Base-by-base conservation (phyloP, 768 basidiomycete species). In the Paxillus rubicundulus region DNA sequence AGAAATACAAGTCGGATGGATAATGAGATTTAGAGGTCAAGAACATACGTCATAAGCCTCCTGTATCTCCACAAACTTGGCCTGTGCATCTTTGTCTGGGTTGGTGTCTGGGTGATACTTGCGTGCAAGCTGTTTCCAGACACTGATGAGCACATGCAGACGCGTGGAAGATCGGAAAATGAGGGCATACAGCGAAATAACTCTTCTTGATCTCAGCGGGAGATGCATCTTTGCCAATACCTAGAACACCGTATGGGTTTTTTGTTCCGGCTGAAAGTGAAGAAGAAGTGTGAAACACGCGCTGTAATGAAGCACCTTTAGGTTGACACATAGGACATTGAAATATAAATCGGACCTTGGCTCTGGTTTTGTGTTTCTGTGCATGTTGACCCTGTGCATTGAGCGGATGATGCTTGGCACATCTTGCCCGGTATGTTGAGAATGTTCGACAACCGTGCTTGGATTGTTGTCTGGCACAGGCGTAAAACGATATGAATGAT, bases 91-190 rank as follows among this genome's bases (percentile, higher is more conserved):
- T 63, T 92, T 89, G 72, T 96, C 92, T 38, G 92, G 89, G 72
- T 94, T 98, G 12, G 94, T 94, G 65, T 99, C 97, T 0, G 97
- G 97, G 70, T 99, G 97, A 65, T 89, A 97, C 77, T 98, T 96
- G 55, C 96, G 89, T 16, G 97, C 97, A 58, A 99, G 87, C 96
- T 97, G 65, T 32, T 20, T 39, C 13, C n/a, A 37, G 40, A 49
- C 28, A n/a, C 33, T 50, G 54, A 50, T 56, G 48, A 61, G 61
- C 55, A 50, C 50, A 59, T 30, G 6, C 46, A 44, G 53, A 21
- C 28, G 47, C 30, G 39, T 16, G 55, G 61, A 55, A 58, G 36
- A 34, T 14, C n/a, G 55, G 61, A 55, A 58, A 38, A 34, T 14
- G 37, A 42, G 30, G 13, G 44, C 90, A 63, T 68, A 97, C 96